Conservation (phyloP, 306 rosid genomes). For the Vicia faba region DNA sequence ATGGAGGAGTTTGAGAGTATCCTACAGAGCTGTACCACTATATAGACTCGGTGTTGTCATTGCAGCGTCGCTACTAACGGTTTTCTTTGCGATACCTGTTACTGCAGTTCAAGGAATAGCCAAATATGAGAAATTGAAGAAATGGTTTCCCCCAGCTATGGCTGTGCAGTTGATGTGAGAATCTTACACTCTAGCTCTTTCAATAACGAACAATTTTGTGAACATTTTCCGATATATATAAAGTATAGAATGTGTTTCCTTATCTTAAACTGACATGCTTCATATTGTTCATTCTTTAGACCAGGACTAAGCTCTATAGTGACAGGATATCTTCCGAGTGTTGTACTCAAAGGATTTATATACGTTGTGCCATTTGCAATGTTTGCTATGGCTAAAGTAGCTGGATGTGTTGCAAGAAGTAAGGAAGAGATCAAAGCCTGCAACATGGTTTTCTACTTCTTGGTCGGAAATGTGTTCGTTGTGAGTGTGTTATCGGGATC, state of each 20-base stretch:
- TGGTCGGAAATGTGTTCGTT: constrained; percentile 89
- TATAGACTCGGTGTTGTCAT: constrained; percentile 59
- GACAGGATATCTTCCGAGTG: constrained; percentile 93
- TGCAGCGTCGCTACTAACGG: constrained; percentile 73
- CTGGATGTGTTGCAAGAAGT: constrained; percentile 82
- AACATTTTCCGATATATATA: constrained; percentile 3
- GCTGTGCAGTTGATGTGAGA: constrained; percentile 79
- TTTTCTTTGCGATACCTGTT: constrained; percentile 89
- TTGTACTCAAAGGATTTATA: constrained; percentile 72
- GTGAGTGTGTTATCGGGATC: constrained; percentile 88
- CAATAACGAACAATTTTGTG: neutral
- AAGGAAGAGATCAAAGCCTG: constrained; percentile 91
- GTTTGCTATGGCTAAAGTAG: constrained; percentile 79
- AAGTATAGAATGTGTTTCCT: neutral
- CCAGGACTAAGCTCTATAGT: constrained; percentile 89
- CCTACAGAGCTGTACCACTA: constrained; percentile 63
- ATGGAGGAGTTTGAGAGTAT: constrained; percentile 79
- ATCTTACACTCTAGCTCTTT: constrained; percentile 29
- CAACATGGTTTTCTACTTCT: constrained; percentile 92
- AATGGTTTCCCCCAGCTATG: constrained; percentile 95
- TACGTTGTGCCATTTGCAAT: constrained; percentile 82
- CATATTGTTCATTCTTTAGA: constrained; percentile 48
- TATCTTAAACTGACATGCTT: constrained; percentile 27
- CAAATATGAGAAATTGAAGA: constrained; percentile 79
- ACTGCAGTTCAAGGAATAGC: constrained; percentile 96